Base-by-base conservation (phyloP, 1,284 basidiomycete species). In the Ustilago curta region DNA sequence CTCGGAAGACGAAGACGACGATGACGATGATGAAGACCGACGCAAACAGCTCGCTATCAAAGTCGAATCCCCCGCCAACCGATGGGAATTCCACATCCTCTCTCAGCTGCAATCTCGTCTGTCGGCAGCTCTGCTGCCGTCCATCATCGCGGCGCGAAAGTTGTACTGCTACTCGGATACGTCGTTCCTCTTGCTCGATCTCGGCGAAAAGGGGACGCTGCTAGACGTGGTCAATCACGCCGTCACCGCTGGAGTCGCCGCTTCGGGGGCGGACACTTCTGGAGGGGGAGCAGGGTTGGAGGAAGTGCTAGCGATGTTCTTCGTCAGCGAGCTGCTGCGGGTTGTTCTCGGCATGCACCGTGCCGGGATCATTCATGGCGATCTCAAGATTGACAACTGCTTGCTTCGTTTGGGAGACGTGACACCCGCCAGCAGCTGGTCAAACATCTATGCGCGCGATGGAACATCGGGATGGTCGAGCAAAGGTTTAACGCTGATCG, bases 301-400 rank as follows among this genome's bases (percentile, higher is more conserved):
- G 79, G 97, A 99, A 83, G 89, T 97, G 8, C 88, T 99, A 49
- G 94, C 94, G 55, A 90, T 97, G 84, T 99, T 99, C 89, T 99
- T 99, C 88, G 88, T 91, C 31, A 89, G 95, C 79, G 96, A 99
- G 85, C 89, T 99, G 19, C 86, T 98, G 54, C 91, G 91, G 21
- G 87, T 93, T 12, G 86, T 98, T 51, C 93, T 97, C 82, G 90
- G 88, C 23, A 88, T 98, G 84, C 97, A 99, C 85, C 70, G 85
- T 9, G 87, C 88, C 0, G 92, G 92, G 18, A 92, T 98, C 86
- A 92, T 99, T 76, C 97, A 99, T 81, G 96, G 97, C 44, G 97
- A 99, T 86, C 88, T 99, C 78, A 99, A 99, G 88, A 97, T 98
- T 83, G 97, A 99, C 87, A 99, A 99, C 86, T 97, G 95, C 84